Evolutionary conservation across 2,329 filamentous ascomycete genomes (phyloP), one percentile per base, ranked within the genome.

Genomic region (Cladophialophora yegresii): DNA sequence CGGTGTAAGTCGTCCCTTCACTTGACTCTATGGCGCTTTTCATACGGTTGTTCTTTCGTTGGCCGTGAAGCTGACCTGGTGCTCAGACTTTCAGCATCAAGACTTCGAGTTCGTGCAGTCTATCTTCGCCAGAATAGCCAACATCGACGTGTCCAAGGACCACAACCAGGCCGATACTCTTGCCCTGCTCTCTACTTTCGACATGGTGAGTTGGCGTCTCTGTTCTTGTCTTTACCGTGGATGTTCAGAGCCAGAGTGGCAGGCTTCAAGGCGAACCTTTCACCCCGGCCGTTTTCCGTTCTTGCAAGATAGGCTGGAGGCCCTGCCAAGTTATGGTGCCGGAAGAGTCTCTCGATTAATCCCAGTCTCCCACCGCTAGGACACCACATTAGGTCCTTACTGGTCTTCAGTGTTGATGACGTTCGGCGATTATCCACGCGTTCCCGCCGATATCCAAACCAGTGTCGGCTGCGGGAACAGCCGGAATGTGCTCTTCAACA

Each of bases 91-190:
- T 26, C 51, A 55, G 20, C 9, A 36, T 4, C 40, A 57, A 26
- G 60, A 62, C 45, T 62, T 26, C 30, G 28, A 28, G 20, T 57
- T 62, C 22, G 60, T 62, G 36, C 60, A 62, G 49, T n/a, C 33
- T 1, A 40, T 62, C 10, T 62, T 62, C 32, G 36, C 28, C 16
- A 40, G 28, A 13, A 62, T 62, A 32, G 54, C 53, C 16, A 62
- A 62, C 30, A 53, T 62, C 12, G 51, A 55, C 3, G 26, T 30
- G 47, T 13, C 47, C 22, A 12, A 33, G 51, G 30, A 40, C 4
- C 30, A 32, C 60, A 50, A 51, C 22, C 43, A 40, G 22, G 23
- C 33, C 2, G 53, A 56, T 30, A 23, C 53, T 20, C 4, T 13
- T 30, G 23, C 22, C 12, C n/a, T 62, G 43, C 53, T 62, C 22